phyloP scores from a whole-genome alignment of 805 yeast genomes.

The Saccharomycopsis malanga region DNA sequence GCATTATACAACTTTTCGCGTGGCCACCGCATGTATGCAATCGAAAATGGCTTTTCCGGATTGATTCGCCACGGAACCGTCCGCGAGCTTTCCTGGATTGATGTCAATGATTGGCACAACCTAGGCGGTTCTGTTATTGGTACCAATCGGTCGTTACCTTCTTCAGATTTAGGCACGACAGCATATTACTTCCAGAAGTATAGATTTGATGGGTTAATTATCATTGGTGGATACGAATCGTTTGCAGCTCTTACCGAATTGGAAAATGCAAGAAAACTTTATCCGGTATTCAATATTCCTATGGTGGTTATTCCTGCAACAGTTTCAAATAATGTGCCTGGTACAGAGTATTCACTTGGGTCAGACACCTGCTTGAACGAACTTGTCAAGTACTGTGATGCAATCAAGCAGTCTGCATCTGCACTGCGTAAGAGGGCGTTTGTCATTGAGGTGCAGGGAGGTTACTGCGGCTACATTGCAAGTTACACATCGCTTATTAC shows the following conservation, averaged over 20 bases:
- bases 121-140: slow-evolving; percentile 96
- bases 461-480: slow-evolving; percentile 91
- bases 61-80: slow-evolving; percentile 85
- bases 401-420: slow-evolving; percentile 89
- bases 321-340: slow-evolving; percentile 97
- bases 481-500: slow-evolving; percentile 75
- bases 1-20: slow-evolving; percentile 79
- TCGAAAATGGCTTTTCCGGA: slow-evolving; percentile 91
- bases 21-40: slow-evolving; percentile 88
- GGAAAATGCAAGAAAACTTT: slow-evolving; percentile 63
- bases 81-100: slow-evolving; percentile 68
- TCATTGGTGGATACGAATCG: slow-evolving; percentile 98
- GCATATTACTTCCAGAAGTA: slow-evolving; percentile 91
- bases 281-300: slow-evolving; percentile 92
- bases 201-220: slow-evolving; percentile 77
- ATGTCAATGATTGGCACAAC: slow-evolving; percentile 82
- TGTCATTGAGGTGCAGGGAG: slow-evolving; percentile 98
- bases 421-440: slow-evolving; percentile 91
- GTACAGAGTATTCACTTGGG: slow-evolving; percentile 93
- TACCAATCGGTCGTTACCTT: slow-evolving; percentile 84
- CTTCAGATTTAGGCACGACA: slow-evolving; percentile 75
- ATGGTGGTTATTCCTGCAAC: slow-evolving; percentile 93
- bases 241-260: slow-evolving; percentile 77
- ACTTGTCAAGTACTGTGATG: slow-evolving; percentile 88
- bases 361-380: slow-evolving; percentile 93